Conservation (phyloP, 192 early-diverging fungal species). For the Umbelopsis sp. region DNA sequence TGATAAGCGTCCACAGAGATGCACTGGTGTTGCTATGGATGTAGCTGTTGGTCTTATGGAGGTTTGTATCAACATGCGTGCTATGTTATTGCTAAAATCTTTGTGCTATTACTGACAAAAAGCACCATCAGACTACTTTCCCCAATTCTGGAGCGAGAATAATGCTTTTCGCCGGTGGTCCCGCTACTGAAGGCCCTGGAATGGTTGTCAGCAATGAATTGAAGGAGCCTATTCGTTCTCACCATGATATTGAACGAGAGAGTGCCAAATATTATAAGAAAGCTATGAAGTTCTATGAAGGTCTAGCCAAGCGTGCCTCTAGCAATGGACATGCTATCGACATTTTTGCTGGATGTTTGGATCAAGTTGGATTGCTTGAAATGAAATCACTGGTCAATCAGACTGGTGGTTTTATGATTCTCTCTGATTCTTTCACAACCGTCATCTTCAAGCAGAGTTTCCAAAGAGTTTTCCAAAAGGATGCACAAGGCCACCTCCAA, state of each 20-base stretch:
- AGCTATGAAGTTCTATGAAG: conserved; percentile 94
- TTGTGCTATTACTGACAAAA: no score
- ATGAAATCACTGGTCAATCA: conserved; percentile 90
- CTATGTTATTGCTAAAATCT: neutral
- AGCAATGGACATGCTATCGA: conserved; percentile 91
- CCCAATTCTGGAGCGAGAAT: conserved; percentile 91
- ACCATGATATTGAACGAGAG: conserved; percentile 98
- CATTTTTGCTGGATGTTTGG: conserved; percentile 97
- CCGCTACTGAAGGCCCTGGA: conserved; percentile 94
- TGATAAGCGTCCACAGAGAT: conserved; percentile 89
- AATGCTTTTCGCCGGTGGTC: conserved; percentile 92
- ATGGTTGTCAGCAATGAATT: conserved; percentile 92
- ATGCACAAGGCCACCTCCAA: conserved; percentile 81
- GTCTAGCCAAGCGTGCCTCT: conserved; percentile 81
- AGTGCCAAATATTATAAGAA: conserved; percentile 91
- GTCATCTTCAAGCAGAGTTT: conserved; percentile 98
- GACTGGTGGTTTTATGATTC: conserved; percentile 92
- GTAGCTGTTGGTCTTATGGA: conserved; percentile 93
- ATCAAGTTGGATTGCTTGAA: conserved; percentile 96
- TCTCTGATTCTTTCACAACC: conserved; percentile 95
- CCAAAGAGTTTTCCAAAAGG: conserved; percentile 92
- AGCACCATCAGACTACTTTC: conserved; percentile 74
- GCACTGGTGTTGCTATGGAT: conserved; percentile 93
- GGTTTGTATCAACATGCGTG: conserved; percentile 30
- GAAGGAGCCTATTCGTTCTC: conserved; percentile 93